Percentiles rank a stretch among this genome's conserved stretches.
Conservation (phyloP, 2,329 filamentous ascomycete genomes). For the Penicillium sumatraense region DNA sequence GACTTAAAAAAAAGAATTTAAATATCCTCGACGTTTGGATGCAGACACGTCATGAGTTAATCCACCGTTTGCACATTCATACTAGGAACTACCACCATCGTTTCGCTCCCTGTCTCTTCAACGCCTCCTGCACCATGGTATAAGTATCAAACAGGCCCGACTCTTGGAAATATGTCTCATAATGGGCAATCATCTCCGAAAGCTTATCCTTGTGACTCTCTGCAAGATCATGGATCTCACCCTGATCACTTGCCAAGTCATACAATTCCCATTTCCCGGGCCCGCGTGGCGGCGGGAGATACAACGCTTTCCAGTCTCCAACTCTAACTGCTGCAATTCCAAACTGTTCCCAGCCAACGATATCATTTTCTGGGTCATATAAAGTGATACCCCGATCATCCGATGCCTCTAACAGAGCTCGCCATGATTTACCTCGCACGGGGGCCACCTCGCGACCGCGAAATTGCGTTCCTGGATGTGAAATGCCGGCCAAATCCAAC, state of each 20-base stretch:
- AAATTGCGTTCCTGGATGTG: slow-evolving; percentile 2
- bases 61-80: too few relatives aligned
- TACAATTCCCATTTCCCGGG: slow-evolving; percentile 7
- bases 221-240: slow-evolving; percentile 7
- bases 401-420: not conserved
- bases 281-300: not conserved
- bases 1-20: too few relatives aligned
- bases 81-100: not conserved
- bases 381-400: not conserved
- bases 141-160: slow-evolving; percentile 1
- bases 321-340: slow-evolving; percentile 4
- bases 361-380: not conserved
- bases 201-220: not conserved
- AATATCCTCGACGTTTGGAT: too few relatives aligned
- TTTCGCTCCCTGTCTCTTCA: not conserved
- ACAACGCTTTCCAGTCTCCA: slow-evolving; percentile 9
- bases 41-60: too few relatives aligned
- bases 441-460: slow-evolving; percentile 1
- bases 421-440: slow-evolving; percentile 7
- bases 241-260: slow-evolving; percentile 6
- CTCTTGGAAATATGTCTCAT: slow-evolving; percentile 4
- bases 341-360: slow-evolving; percentile 13
- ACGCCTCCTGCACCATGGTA: not conserved
- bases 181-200: not conserved
- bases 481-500: slow-evolving; percentile 3